Base-by-base conservation (phyloP, 1,284 basidiomycete genomes). In the Vanrija sp. region DNA sequence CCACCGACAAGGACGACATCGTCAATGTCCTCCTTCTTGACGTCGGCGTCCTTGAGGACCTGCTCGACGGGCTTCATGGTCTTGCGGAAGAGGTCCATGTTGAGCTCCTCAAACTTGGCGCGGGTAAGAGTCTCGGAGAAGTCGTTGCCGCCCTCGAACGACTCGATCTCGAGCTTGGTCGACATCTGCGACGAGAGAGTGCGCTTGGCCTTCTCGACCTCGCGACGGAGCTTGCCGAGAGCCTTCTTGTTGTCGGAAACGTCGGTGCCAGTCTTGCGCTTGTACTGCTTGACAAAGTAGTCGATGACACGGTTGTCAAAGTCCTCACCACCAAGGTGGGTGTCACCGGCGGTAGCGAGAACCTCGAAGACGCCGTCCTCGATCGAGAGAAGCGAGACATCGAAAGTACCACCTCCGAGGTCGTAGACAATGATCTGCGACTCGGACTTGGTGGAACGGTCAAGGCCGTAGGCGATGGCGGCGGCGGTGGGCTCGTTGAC, bases 11-110 rank as follows among this genome's bases (percentile, higher is more conserved):
- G 83, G 73, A 98, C 93, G 64, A 98, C 95, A 79, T 98, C 95
- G 69, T 96, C 85, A 57, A 98, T 79, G 67, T 94, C 89, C 66
- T 97, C 92, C 85, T 98, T 98, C 85, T 94, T 95, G 73, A 98
- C 86, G 68, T 87, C 87, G 61, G 95, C 88, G 72, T 98, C 95
- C 85, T 97, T 97, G 70, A 98, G 82, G 35, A 98, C 95, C 78
- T 97, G 93, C 79, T 97, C 93, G 63, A 98, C 95, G 64, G 95
- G 95, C 83, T 94, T 95, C 89, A 98, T 92, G 42, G 95, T 98
- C 84, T 94, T 94, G 70, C 92, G 84, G 89, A 98, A 98, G 48
- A 98, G 85, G 71, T 98, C 94, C 81, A 96, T 88, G 85, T 97
- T 97, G 67, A 98, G 82, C 78, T 98, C 94, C 78, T 98, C 95